A percentile compares a stretch with the other conserved stretches of the same genome.
These are phyloP conservation scores for Coffea eugenioides DNA, from an alignment of 257 asterid species.

Conservation along the genomic window DNA sequence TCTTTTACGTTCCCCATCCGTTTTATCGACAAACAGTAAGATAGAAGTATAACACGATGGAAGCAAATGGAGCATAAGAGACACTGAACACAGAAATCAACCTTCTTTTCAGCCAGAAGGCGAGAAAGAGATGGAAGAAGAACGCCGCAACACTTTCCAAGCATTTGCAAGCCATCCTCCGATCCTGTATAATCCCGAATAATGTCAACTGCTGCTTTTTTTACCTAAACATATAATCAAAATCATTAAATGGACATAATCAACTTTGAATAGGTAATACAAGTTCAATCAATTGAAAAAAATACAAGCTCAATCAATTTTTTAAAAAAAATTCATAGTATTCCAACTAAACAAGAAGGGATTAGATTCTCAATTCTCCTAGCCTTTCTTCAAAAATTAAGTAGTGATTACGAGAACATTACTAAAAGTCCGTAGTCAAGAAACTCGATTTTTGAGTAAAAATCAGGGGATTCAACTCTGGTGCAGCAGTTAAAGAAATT, in stretches of 20 bases:
- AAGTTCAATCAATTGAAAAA: neutral
- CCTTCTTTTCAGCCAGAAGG: conserved; percentile 77
- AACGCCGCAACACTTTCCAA: conserved; percentile 48
- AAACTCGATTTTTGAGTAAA: too few relatives aligned
- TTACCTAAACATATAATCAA: conserved; percentile 42
- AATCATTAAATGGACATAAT: neutral
- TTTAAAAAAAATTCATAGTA: neutral
- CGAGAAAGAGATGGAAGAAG: conserved; percentile 59
- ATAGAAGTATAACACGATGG: too few relatives aligned
- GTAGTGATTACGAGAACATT: neutral
- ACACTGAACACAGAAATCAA: conserved; percentile 4
- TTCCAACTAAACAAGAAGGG: neutral
- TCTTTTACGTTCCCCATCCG: neutral
- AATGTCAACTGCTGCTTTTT: conserved; percentile 72
- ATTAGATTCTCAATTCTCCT: neutral
- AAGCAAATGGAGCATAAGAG: neutral
- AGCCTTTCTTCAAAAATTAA: neutral
- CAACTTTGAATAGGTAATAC: neutral
- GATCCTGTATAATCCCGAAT: conserved; percentile 94
- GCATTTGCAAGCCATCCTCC: conserved; percentile 79
- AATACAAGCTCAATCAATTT: too few relatives aligned
- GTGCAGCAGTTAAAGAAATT: neutral
- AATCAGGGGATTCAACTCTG: neutral
- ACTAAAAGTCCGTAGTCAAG: neutral
- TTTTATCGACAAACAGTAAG: neutral